Evolutionary conservation across 2,329 filamentous ascomycete genomes (phyloP).

Genomic region (Leptosphaerulina australis): DNA sequence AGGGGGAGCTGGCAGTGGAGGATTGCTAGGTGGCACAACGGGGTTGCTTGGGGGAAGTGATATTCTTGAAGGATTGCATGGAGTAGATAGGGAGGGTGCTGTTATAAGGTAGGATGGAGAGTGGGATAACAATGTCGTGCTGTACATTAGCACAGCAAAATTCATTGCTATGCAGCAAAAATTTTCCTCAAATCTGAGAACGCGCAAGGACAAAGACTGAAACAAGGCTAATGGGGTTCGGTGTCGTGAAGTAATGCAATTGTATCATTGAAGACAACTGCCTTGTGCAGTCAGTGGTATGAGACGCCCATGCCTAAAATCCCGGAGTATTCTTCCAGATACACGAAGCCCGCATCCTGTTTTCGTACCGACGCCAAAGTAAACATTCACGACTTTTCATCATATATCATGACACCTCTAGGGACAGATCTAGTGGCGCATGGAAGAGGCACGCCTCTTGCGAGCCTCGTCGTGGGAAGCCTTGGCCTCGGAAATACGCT

Average conservation of each 20-base stretch:
- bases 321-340: slow-evolving; percentile 43
- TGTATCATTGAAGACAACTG: slow-evolving; percentile 47
- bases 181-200: too few species aligned
- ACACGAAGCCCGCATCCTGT: slow-evolving; percentile 39
- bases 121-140: neutral
- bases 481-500: slow-evolving; percentile 97
- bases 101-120: slow-evolving; percentile 48
- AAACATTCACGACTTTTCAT: slow-evolving; percentile 45
- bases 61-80: slow-evolving; percentile 82
- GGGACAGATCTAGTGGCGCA: slow-evolving; percentile 44
- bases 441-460: slow-evolving; percentile 94
- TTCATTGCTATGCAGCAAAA: neutral
- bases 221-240: slow-evolving; percentile 2
- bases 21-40: slow-evolving; percentile 51
- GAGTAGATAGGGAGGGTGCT: slow-evolving; percentile 71
- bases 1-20: slow-evolving; percentile 54
- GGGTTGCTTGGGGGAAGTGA: slow-evolving; percentile 76
- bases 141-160: neutral
- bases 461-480: slow-evolving; percentile 88
- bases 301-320: slow-evolving; percentile 44
- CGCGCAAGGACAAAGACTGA: too few species aligned
- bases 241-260: slow-evolving; percentile 44
- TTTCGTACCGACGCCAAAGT: slow-evolving; percentile 48
- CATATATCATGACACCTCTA: slow-evolving; percentile 35
- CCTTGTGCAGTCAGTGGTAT: slow-evolving; percentile 46